These are phyloP conservation scores for Cephalotrichum gorgonifer DNA, from an alignment of 2,329 filamentous ascomycete genomes.

Conservation along the genomic window DNA sequence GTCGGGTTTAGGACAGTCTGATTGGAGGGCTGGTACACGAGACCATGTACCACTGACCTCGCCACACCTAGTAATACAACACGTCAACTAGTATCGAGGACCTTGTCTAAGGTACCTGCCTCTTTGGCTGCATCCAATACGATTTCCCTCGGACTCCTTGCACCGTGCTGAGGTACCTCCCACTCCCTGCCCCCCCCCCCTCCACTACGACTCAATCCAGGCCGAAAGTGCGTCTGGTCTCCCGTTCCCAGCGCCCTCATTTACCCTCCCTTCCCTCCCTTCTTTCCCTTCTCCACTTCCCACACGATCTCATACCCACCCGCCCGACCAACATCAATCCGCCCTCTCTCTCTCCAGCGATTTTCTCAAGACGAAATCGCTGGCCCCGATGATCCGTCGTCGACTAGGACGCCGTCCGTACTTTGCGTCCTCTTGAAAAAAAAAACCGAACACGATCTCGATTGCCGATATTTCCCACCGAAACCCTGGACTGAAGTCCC, in stretches of 20 bases:
- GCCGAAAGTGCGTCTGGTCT: constrained; percentile 1
- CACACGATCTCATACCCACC: constrained; percentile 3
- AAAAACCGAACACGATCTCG: neutral
- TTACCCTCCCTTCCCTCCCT: neutral
- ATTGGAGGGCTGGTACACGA: too few relatives aligned
- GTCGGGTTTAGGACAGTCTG: too few relatives aligned
- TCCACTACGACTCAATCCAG: neutral
- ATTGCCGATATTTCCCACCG: constrained; percentile 1
- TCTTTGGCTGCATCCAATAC: too few relatives aligned
- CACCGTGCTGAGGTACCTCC: neutral
- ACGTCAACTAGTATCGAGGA: too few relatives aligned
- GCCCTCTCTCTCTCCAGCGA: neutral
- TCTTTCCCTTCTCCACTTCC: constrained; percentile 5
- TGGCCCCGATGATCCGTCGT: constrained; percentile 3
- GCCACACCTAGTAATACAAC: too few relatives aligned
- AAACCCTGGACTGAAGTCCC: constrained; percentile 34
- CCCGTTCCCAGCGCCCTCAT: constrained; percentile 3
- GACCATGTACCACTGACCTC: too few relatives aligned
- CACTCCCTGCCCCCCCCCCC: neutral
- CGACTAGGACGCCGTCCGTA: constrained; percentile 5
- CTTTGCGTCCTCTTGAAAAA: neutral
- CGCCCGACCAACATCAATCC: neutral
- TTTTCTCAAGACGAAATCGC: neutral
- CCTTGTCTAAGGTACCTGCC: too few relatives aligned
- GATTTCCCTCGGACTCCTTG: too few relatives aligned